phyloP scores from a whole-genome alignment of 208 protist species.

The Crithidia thermophila region DNA sequence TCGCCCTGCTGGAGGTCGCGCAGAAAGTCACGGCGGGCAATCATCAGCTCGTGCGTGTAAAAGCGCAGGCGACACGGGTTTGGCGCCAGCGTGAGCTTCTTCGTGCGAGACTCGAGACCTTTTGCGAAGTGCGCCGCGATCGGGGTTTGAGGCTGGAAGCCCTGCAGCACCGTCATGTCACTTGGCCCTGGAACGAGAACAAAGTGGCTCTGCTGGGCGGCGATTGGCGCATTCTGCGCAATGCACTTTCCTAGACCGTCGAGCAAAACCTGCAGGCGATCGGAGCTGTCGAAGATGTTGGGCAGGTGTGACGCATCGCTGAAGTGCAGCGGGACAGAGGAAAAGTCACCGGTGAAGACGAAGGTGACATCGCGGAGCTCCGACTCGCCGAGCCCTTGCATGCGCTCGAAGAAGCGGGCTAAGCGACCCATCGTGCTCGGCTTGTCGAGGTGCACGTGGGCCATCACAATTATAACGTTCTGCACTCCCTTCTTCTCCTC shows the following conservation, averaged over 20 bases:
- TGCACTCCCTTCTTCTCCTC: constrained; percentile 74
- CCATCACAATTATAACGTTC: constrained; percentile 78
- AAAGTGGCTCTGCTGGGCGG: constrained; percentile 78
- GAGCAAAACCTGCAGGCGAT: constrained; percentile 51
- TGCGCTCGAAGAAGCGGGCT: constrained; percentile 71
- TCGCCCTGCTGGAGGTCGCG: constrained; percentile 66
- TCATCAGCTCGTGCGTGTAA: constrained; percentile 84
- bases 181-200: constrained; percentile 80
- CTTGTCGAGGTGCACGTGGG: constrained; percentile 84
- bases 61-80: constrained; percentile 90
- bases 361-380: constrained; percentile 84
- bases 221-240: constrained; percentile 60
- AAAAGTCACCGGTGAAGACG: constrained; percentile 83
- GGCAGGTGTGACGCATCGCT: constrained; percentile 83
- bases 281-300: constrained; percentile 64
- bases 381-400: constrained; percentile 79
- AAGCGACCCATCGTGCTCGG: constrained; percentile 55
- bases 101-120: constrained; percentile 54
- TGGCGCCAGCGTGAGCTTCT: constrained; percentile 68
- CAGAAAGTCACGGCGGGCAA: constrained; percentile 79
- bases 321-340: constrained; percentile 62
- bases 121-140: constrained; percentile 59
- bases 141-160: constrained; percentile 75
- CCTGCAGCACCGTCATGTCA: constrained; percentile 70
- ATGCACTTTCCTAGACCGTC: constrained; percentile 66